Evolutionary conservation across 2,329 filamentous ascomycete genomes (phyloP).

Genomic region (Periconia sp.): DNA sequence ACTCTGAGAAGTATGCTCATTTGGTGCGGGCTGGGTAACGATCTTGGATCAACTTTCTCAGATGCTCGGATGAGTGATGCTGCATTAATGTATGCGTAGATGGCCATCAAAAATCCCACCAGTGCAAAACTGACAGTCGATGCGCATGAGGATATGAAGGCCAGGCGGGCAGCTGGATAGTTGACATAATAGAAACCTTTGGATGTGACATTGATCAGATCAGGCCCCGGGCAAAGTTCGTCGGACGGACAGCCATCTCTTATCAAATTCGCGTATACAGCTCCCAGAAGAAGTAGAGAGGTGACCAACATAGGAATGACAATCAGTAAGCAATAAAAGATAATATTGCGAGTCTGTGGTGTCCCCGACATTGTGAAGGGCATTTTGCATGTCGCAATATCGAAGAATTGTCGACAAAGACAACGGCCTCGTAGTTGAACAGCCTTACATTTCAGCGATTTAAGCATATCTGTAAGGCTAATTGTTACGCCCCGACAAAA

Average conservation of each 20-base stretch:
- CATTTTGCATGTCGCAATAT: no score
- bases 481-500: no score
- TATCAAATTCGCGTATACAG: conserved; percentile 11
- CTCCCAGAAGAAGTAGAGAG: conserved; percentile 9
- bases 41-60: conserved; percentile 3
- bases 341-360: conserved; percentile 7
- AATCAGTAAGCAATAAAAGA: conserved; percentile 11
- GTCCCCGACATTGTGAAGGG: neutral
- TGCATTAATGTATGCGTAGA: conserved; percentile 13
- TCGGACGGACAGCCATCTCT: conserved; percentile 6
- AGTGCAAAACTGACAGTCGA: conserved; percentile 20
- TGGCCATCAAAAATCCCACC: conserved; percentile 14
- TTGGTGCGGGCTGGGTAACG: conserved; percentile 14
- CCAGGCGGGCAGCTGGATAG: conserved; percentile 16
- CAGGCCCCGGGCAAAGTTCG: conserved; percentile 13
- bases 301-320: conserved; percentile 11
- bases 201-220: conserved; percentile 4
- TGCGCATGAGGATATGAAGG: conserved; percentile 18
- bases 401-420: no score
- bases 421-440: no score
- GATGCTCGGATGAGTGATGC: conserved; percentile 7
- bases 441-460: no score
- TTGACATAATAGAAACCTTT: conserved; percentile 13
- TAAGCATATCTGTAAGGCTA: no score
- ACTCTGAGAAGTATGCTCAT: conserved; percentile 14